A percentile compares a stretch with the other conserved stretches of the same genome.
Conservation (phyloP, 345 rosid genomes). For the Eucalyptus microcorys region DNA sequence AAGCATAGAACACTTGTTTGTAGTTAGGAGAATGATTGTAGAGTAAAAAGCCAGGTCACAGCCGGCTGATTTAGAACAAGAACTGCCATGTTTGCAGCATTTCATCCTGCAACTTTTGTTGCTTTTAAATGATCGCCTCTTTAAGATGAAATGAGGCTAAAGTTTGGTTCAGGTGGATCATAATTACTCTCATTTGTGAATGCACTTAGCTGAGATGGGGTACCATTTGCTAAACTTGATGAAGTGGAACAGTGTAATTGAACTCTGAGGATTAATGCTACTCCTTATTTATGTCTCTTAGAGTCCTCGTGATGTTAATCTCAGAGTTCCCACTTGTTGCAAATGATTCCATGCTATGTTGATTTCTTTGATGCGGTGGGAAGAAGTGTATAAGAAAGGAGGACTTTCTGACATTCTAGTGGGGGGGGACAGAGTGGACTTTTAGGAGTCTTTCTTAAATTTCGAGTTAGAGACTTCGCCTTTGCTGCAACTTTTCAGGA, state of each 20-base stretch:
- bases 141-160: neutral
- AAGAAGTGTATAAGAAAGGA: neutral
- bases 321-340: neutral
- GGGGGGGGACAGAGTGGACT: neutral
- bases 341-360: neutral
- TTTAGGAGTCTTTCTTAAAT: neutral
- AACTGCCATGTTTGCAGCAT: neutral
- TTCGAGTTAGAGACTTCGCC: neutral
- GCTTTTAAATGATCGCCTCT: neutral
- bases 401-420: neutral
- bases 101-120: neutral
- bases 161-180: neutral
- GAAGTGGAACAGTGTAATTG: neutral
- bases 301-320: neutral
- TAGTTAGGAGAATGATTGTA: neutral
- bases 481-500: neutral
- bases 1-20: neutral
- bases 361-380: neutral
- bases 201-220: neutral
- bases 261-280: neutral
- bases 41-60: neutral
- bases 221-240: neutral
- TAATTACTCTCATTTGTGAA: neutral
- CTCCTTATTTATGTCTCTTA: neutral
- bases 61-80: neutral